Evolutionary conservation across 768 basidiomycete genomes (phyloP), one percentile per base, ranked within the genome.

Genomic region (Lactarius deliciosus): DNA sequence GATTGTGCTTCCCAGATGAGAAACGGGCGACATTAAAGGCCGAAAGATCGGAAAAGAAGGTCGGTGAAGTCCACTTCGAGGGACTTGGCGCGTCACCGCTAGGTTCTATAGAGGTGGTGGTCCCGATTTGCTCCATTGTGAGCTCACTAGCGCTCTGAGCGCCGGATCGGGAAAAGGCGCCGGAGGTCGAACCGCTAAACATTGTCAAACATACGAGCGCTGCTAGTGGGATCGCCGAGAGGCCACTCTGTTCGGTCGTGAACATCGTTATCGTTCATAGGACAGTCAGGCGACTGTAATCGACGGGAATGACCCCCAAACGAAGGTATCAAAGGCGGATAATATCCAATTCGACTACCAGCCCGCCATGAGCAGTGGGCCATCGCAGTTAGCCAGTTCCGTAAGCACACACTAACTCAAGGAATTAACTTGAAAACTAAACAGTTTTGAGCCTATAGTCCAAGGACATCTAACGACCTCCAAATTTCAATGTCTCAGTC

Each of bases 11-110:
- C 28, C 69, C 69, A 34, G 63, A 53, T 4, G 69, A 60, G 25
- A 70, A 70, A 22, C 47, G 61, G 18, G 69, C 63, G 56, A 70
- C 43, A n/a, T 64, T 61, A 32, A 70, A 70, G n/a, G 54, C 22
- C 16, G 56, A 43, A 36, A 70, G 67, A 22, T 70, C 67, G 5
- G 60, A 57, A 18, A 59, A 69, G 36, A 60, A 43, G 6, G 22
- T 43, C 13, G 69, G 69, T 30, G 57, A 13, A 16, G 55, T 16
- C 69, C 69, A 70, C 8, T 63, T 20, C 18, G 66, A 55, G 32
- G 66, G 57, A 25, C 8, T 60, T 16, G 47, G 56, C 20, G 38
- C 20, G 32, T 58, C 61, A 1, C 20, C 22, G n/a, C 20, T 18
- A 15, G 50, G 36, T 41, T 41, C 60, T 18, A n/a, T 41, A 8